phyloP scores from a whole-genome alignment of 495 filamentous ascomycete species.

The Durotheca rogersii region DNA sequence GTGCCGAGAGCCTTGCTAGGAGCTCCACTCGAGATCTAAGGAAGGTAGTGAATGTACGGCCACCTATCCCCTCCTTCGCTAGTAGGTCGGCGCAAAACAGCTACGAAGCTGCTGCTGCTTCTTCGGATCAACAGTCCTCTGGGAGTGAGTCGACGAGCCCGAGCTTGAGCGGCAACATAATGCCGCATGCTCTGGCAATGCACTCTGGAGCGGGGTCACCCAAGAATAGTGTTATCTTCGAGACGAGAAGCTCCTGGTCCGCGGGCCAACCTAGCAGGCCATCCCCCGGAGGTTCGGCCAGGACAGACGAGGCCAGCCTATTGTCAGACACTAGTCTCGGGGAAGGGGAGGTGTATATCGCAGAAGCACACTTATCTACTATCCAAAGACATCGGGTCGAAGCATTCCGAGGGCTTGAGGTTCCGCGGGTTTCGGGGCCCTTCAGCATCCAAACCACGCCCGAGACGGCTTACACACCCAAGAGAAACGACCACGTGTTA shows the following conservation, averaged over 20 bases:
- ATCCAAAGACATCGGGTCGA: conserved; percentile 4
- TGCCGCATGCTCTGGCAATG: conserved; percentile 26
- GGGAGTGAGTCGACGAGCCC: conserved; percentile 11
- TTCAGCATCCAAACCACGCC: conserved; percentile 38
- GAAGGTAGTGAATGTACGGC: conserved; percentile 25
- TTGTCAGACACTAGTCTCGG: conserved; percentile 35
- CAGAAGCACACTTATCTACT: conserved; percentile 23
- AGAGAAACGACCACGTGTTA: conserved; percentile 21
- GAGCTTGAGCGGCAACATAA: conserved; percentile 6
- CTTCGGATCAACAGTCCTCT: conserved; percentile 15
- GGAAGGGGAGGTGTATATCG: conserved; percentile 24
- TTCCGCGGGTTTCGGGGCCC: conserved; percentile 27
- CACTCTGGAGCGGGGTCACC: conserved; percentile 22
- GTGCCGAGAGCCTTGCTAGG: conserved; percentile 9
- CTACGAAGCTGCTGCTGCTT: not conserved
- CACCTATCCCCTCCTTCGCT: conserved; percentile 4
- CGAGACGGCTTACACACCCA: conserved; percentile 32
- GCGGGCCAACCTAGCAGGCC: conserved; percentile 6
- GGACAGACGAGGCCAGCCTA: conserved; percentile 31
- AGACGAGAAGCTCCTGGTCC: conserved; percentile 18
- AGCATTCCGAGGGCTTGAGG: conserved; percentile 34
- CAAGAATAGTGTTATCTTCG: conserved; percentile 17
- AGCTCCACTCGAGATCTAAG: conserved; percentile 13
- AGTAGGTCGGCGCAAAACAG: not conserved
- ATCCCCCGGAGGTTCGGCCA: conserved; percentile 12